phyloP scores from a whole-genome alignment of 257 asterid species.

The Parsonsia alboflavescens region DNA sequence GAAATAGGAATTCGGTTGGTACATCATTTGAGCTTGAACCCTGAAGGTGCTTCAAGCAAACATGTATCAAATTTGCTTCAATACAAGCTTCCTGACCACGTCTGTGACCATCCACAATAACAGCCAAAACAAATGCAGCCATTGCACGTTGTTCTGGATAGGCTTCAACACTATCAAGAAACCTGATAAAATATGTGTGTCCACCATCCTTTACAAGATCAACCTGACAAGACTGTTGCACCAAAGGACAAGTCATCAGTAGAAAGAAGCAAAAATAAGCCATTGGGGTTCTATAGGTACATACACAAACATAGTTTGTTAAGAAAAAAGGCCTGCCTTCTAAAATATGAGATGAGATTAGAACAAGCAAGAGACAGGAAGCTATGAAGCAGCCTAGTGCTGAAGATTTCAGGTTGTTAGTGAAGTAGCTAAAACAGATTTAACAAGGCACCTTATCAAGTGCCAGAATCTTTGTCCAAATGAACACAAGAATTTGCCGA shows the following conservation, averaged over 20 bases:
- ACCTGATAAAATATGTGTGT: constrained; percentile 78
- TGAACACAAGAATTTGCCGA: constrained; percentile 93
- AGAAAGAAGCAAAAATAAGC: background rate
- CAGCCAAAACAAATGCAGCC: constrained; percentile 99
- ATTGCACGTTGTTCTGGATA: constrained; percentile 99
- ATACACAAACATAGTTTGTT: background rate
- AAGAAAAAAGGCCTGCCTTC: background rate
- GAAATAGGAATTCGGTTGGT: constrained; percentile 82
- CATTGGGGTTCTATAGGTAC: background rate
- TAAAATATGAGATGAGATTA: background rate
- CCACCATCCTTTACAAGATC: constrained; percentile 99
- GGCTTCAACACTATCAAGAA: constrained; percentile 93
- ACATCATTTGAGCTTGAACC: constrained; percentile 70
- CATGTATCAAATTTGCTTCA: constrained; percentile 73
- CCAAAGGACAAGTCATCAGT: constrained; percentile 12
- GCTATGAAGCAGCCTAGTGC: background rate
- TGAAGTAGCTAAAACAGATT: background rate
- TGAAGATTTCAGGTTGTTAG: background rate
- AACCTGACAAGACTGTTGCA: constrained; percentile 87
- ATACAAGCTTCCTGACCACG: constrained; percentile 91
- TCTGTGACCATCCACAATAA: constrained; percentile 93
- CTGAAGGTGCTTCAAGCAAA: constrained; percentile 85
- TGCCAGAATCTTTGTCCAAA: constrained; percentile 98
- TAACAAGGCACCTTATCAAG: constrained; percentile 68
- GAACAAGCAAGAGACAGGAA: background rate